These are phyloP conservation scores for Setomelanomma holmii DNA, from an alignment of 2,329 filamentous ascomycete genomes.

Conservation along the genomic window DNA sequence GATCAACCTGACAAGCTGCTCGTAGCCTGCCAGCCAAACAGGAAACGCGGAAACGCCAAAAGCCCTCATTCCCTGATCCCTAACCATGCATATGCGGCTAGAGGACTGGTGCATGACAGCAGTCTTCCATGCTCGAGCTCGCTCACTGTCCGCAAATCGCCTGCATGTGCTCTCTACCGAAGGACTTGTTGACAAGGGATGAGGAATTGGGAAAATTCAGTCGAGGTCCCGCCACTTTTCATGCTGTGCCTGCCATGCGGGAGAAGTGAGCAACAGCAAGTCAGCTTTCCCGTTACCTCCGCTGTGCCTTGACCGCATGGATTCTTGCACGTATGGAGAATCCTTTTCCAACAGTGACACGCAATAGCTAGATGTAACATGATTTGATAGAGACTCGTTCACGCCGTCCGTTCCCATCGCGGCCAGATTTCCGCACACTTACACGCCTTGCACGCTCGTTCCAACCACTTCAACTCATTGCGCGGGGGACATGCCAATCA, in stretches of 20 bases:
- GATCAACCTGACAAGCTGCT: constrained; percentile 21
- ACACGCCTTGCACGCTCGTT: constrained; percentile 17
- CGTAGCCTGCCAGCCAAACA: constrained; percentile 26
- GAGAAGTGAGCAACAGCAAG: neutral
- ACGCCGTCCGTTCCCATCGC: constrained; percentile 4
- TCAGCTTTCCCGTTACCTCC: neutral
- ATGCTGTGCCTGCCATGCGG: constrained; percentile 5
- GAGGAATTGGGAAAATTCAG: constrained; percentile 23
- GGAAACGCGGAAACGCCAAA: constrained; percentile 24
- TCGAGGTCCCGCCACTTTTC: constrained; percentile 27
- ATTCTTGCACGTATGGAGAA: neutral
- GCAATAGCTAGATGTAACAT: neutral
- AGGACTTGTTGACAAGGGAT: constrained; percentile 9
- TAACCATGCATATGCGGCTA: constrained; percentile 48
- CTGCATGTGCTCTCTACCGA: constrained; percentile 21
- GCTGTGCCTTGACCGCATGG: neutral
- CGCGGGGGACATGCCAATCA: constrained; percentile 24
- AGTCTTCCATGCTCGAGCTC: constrained; percentile 39
- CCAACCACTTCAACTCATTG: constrained; percentile 27
- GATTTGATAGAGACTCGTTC: neutral
- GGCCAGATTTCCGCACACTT: constrained; percentile 20
- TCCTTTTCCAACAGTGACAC: neutral
- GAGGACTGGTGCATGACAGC: constrained; percentile 41
- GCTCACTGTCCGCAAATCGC: constrained; percentile 18
- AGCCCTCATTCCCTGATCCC: constrained; percentile 33